Base-by-base conservation (phyloP, 2,329 filamentous ascomycete genomes). In the Trichoderma aggressivum region DNA sequence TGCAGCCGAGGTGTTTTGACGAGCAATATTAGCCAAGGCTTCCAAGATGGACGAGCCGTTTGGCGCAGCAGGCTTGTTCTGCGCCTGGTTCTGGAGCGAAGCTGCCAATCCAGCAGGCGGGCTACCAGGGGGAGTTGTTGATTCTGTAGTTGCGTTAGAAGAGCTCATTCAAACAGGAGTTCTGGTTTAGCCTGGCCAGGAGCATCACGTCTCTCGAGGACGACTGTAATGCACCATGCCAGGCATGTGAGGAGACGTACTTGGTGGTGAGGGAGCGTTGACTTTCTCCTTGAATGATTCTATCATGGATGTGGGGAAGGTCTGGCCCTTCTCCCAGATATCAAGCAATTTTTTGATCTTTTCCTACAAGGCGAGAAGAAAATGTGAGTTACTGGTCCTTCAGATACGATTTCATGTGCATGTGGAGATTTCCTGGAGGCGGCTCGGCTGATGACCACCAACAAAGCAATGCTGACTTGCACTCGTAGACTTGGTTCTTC, bases 271-370 rank as follows among this genome's bases (percentile, higher is more conserved):
- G 63, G 87, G 84, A 72, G 89, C 86, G 74, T 86, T 91, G 77
- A 97, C 81, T 81, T 93, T 94, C 79, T 93, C 87, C 83, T 94
- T 95, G 86, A 97, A 97, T 47, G 89, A 89, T 73, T 86, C 86
- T 76, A 99, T 88, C 89, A 97, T 91, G 68, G 90, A 82, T 55
- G 87, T 80, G 30, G 96, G 94, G 81, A 99, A 98, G 26, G 94
- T 98, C 79, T 92, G 91, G 74, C 93, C 94, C 79, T 96, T 96
- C 80, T 98, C 94, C 96, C 96, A 99, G 76, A 99, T 99, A 80
- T 97, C 94, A 83, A 98, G 86, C 76, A 99, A 88, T 81, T 98
- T 98, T 76, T 82, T 83, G 82, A 98, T 95, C 85, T 98, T 98
- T 81, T 97, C 94, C 92, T 96, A 91, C 85, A 90, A 80, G 60